Conservation (phyloP, 495 filamentous ascomycete species). For the Penicillium herquei region DNA sequence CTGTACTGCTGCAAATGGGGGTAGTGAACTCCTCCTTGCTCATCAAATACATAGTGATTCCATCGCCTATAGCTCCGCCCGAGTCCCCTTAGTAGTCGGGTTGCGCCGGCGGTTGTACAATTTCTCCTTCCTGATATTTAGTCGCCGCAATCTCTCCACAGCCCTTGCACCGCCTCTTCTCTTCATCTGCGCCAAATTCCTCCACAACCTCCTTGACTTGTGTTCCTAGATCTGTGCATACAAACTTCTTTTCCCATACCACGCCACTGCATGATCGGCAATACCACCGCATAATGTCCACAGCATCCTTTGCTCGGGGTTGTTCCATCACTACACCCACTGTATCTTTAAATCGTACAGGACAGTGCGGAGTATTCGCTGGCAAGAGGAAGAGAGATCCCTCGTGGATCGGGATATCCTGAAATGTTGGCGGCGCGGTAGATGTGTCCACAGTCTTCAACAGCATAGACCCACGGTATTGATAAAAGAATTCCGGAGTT, state of each 20-base stretch:
- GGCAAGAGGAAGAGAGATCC: conserved; percentile 95
- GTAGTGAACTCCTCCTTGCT: conserved; percentile 1
- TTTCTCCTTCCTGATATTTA: conserved; percentile 37
- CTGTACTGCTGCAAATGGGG: no score
- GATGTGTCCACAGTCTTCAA: conserved; percentile 78
- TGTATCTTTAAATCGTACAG: conserved; percentile 65
- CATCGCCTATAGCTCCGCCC: background rate
- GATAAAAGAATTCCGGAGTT: conserved; percentile 97
- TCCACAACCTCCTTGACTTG: conserved; percentile 95
- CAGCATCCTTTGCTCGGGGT: conserved; percentile 61
- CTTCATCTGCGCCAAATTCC: conserved; percentile 68
- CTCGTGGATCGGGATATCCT: conserved; percentile 85
- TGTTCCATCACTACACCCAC: conserved; percentile 90
- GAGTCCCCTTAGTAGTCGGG: conserved; percentile 33
- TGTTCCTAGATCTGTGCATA: conserved; percentile 90
- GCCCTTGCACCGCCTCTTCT: conserved; percentile 69
- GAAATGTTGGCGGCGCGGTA: conserved; percentile 56
- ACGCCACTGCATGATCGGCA: conserved; percentile 58
- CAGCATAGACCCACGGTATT: conserved; percentile 88
- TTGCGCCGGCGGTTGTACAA: conserved; percentile 41
- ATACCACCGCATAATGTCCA: conserved; percentile 92
- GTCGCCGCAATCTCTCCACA: conserved; percentile 73
- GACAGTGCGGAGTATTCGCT: conserved; percentile 83
- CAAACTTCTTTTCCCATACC: conserved; percentile 84
- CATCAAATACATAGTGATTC: background rate